Evolutionary conservation across 495 filamentous ascomycete genomes (phyloP), one percentile per base, ranked within the genome.

Genomic region (Penicillium goetzii): DNA sequence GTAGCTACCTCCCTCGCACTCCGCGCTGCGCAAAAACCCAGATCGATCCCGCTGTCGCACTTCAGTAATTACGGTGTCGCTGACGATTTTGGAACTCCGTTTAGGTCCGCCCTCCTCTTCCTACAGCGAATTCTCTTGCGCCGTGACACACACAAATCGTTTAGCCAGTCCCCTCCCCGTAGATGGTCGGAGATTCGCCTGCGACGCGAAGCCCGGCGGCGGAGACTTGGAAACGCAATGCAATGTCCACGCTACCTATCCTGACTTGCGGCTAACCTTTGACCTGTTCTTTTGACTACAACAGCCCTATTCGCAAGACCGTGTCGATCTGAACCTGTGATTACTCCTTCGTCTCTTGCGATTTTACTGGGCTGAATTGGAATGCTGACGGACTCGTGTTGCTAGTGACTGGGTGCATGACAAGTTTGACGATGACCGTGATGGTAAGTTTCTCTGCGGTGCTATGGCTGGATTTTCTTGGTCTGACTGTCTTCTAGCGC

Each of bases 341-440:
- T 53, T 63, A 62, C 49, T 9, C 21, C 56, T 57, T 26, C 34
- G 40, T 56, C 11, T 30, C 21, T 30, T 54, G 60, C 28, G 50
- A 14, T 38, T 61, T 19, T 41, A 14, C 10, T 54, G 28, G 57
- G 58, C 65, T 34, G 68, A 19, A 26, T 23, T 23, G 21, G 26
- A 47, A 30, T 45, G 56, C 63, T 77, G 57, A 71, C 45, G 15
- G 58, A 19, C 36, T 59, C 52, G 34, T 55, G 38, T 58, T 65
- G 59, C 41, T 65, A 96, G 91, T 63, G 92, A 97, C 73, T 96
- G 92, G 92, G 89, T 94, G 64, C 92, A 96, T 72, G 92, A 96
- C 77, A 90, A 87, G 71, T 96, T 85, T 68, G 90, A 93, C 70
- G 91, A 91, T 66, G 82, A 82, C 70, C 70, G 78, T 70, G 76